Conservation (phyloP, 495 filamentous ascomycete species). For the Hypoxylon lienhwacheense region DNA sequence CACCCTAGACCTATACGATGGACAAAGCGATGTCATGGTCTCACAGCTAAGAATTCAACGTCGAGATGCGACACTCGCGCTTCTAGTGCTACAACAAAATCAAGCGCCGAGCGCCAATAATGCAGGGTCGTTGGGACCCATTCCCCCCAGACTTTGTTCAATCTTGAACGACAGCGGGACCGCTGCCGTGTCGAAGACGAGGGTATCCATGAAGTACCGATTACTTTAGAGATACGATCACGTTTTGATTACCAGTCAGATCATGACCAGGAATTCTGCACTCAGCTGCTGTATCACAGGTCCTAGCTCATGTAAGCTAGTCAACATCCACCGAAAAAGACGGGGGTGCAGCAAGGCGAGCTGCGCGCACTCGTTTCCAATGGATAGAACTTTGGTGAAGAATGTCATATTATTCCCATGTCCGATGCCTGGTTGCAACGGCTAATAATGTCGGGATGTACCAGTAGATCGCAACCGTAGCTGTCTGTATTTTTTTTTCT, state of each 20-base stretch:
- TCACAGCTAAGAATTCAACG: constrained; percentile 16
- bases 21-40: constrained; percentile 22
- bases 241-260: constrained; percentile 11
- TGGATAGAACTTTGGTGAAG: constrained; percentile 15
- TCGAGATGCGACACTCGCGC: constrained; percentile 15
- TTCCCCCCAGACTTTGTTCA: constrained; percentile 31
- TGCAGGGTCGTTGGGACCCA: constrained; percentile 18
- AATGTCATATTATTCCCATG: constrained; percentile 20
- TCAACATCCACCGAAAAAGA: constrained; percentile 7
- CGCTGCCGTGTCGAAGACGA: constrained; percentile 30
- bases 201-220: constrained; percentile 17
- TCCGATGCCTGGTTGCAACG: constrained; percentile 17
- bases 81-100: constrained; percentile 27
- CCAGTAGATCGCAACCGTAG: constrained; percentile 19
- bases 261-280: constrained; percentile 12
- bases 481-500: constrained; percentile 9
- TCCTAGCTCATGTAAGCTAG: constrained; percentile 14
- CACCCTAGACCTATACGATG: constrained; percentile 19
- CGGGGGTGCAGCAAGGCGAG: constrained; percentile 22
- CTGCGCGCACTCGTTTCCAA: constrained; percentile 10
- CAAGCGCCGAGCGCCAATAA: constrained; percentile 21
- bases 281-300: constrained; percentile 7
- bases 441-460: constrained; percentile 22
- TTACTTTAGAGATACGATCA: background rate
- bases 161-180: constrained; percentile 31